Percentiles rank a stretch among this genome's conserved stretches.
phyloP scores from a whole-genome alignment of 2,329 filamentous ascomycete genomes.

The Epichloe sylvatica region DNA sequence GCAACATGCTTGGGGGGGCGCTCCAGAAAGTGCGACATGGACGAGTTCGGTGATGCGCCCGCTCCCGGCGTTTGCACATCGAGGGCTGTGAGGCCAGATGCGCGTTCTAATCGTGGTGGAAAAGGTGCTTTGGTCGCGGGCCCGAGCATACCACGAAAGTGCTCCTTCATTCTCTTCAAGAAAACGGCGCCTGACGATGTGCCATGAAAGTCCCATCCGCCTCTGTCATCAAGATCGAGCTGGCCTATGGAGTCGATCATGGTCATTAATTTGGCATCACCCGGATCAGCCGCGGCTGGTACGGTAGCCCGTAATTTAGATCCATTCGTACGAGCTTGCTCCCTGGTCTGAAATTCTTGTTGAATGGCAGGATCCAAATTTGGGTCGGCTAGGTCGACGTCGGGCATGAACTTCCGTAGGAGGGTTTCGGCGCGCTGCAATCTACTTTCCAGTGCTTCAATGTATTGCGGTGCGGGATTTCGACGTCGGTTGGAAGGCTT shows the following conservation, averaged over 20 bases:
- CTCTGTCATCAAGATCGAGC: slow-evolving; percentile 79
- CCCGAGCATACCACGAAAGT: slow-evolving; percentile 66
- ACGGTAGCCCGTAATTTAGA: slow-evolving; percentile 27
- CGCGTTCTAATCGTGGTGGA: slow-evolving; percentile 36
- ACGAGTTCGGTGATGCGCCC: slow-evolving; percentile 44
- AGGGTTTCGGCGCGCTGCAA: slow-evolving; percentile 72
- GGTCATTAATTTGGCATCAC: slow-evolving; percentile 68
- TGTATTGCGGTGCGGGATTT: slow-evolving; percentile 84
- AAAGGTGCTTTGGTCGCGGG: slow-evolving; percentile 47
- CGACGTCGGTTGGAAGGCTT: slow-evolving; percentile 84
- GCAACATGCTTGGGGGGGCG: slow-evolving; percentile 51
- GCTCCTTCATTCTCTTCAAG: slow-evolving; percentile 70
- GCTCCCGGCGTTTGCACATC: slow-evolving; percentile 55
- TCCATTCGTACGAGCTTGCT: slow-evolving; percentile 34
- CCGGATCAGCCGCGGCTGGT: slow-evolving; percentile 25
- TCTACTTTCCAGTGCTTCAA: slow-evolving; percentile 73
- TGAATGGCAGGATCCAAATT: slow-evolving; percentile 65
- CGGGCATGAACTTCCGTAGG: slow-evolving; percentile 65
- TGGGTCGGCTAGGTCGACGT: slow-evolving; percentile 73
- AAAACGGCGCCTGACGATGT: slow-evolving; percentile 87
- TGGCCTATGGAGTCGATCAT: slow-evolving; percentile 92
- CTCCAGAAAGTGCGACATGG: slow-evolving; percentile 42
- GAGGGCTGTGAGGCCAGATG: slow-evolving; percentile 40
- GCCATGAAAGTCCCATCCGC: slow-evolving; percentile 90
- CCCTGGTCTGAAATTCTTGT: slow-evolving; percentile 48